Percentiles rank a stretch among this genome's conserved stretches.
Evolutionary conservation across 345 rosid genomes (phyloP).

Genomic region (Camelina sativa): DNA sequence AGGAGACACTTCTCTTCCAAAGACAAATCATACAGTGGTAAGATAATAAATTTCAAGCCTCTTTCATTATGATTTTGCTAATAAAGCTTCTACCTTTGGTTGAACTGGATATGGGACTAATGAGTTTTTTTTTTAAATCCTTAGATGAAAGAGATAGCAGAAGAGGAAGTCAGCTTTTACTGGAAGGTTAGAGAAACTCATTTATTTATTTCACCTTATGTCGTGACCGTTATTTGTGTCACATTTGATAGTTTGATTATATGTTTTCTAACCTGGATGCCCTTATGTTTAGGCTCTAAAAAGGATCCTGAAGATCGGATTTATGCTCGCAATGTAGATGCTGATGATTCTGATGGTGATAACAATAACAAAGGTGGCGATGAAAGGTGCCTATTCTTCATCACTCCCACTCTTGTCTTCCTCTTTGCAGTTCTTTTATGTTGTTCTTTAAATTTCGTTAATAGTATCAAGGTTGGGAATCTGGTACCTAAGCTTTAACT

Average conservation of each 20-base stretch:
- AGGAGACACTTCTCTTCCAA: conserved; percentile 87
- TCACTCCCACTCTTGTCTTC: conserved; percentile 10
- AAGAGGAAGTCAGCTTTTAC: conserved; percentile 72
- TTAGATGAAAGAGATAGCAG: conserved; percentile 92
- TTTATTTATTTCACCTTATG: not conserved
- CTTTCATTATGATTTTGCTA: not conserved
- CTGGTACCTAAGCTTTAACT: conserved; percentile 3
- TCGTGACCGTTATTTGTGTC: conserved; percentile 9
- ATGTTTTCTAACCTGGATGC: conserved; percentile 37
- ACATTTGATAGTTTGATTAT: conserved; percentile 1
- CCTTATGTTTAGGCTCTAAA: conserved; percentile 56
- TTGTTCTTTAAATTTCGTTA: conserved; percentile 8
- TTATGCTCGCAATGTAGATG: conserved; percentile 82
- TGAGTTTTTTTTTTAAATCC: not conserved
- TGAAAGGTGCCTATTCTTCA: conserved; percentile 57
- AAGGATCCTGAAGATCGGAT: conserved; percentile 87
- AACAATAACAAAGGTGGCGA: conserved; percentile 62
- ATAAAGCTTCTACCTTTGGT: not conserved
- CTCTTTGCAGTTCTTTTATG: conserved; percentile 2
- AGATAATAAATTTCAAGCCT: not conserved
- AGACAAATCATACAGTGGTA: conserved; percentile 74
- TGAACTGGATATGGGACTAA: conserved; percentile 12
- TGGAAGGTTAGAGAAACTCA: conserved; percentile 56
- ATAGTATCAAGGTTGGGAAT: conserved; percentile 5
- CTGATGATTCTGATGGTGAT: conserved; percentile 96